phyloP scores from a whole-genome alignment of 345 rosid genomes.

The Eucalyptus microcorys region DNA sequence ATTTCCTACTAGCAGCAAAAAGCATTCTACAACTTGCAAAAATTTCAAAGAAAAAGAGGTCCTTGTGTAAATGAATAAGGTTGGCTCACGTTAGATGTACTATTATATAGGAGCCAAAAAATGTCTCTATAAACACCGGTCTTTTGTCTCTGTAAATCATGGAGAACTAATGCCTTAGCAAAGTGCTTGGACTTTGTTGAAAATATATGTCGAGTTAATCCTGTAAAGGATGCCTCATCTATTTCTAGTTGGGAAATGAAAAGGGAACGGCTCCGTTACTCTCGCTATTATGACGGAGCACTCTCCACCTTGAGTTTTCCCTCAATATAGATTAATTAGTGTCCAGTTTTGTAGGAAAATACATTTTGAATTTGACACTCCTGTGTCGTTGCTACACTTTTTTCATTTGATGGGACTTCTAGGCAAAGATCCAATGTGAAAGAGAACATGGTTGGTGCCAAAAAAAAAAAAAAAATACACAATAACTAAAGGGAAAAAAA shows the following conservation, averaged over 20 bases:
- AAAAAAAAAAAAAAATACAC: too few species aligned
- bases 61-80: background rate
- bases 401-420: too few species aligned
- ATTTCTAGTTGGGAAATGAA: too few species aligned
- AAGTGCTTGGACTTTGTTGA: background rate
- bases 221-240: background rate
- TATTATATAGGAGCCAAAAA: background rate
- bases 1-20: background rate
- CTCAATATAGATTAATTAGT: too few species aligned
- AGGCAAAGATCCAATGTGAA: too few species aligned
- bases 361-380: too few species aligned
- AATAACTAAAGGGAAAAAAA: too few species aligned
- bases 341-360: too few species aligned
- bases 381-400: too few species aligned
- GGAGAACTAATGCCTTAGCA: background rate
- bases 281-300: background rate
- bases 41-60: background rate
- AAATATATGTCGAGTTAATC: background rate
- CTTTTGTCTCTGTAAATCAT: background rate
- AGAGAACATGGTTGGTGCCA: too few species aligned
- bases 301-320: too few species aligned
- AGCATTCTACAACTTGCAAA: background rate
- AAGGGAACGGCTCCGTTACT: too few species aligned
- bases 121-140: background rate
- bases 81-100: background rate